Evolutionary conservation across 139 green algal genomes (phyloP).

Genomic region (Coccomyxa sp.): DNA sequence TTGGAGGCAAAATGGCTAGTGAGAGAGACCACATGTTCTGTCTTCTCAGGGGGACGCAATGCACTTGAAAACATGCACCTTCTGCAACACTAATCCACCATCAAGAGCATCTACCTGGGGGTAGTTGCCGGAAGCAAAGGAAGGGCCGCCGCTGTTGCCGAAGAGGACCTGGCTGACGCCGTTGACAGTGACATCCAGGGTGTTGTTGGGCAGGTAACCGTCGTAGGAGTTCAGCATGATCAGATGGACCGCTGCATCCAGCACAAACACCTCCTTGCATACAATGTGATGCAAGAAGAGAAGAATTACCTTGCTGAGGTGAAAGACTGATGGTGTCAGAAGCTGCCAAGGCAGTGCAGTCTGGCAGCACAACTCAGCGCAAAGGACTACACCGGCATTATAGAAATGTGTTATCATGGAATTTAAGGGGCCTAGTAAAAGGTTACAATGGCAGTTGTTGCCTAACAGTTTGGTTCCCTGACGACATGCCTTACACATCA

Average conservation of each 20-base stretch:
- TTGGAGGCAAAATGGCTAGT: too few relatives aligned
- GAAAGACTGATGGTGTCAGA: not conserved
- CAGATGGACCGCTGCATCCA: not conserved
- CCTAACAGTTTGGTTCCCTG: too few relatives aligned
- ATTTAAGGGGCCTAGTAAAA: too few relatives aligned
- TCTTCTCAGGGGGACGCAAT: too few relatives aligned
- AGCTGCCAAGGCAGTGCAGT: not conserved
- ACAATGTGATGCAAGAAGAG: not conserved
- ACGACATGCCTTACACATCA: too few relatives aligned
- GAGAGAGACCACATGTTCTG: too few relatives aligned
- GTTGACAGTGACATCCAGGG: not conserved
- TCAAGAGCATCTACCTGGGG: too few relatives aligned
- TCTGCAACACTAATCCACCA: too few relatives aligned
- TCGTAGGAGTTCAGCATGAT: conserved; percentile 4
- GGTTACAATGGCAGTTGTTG: too few relatives aligned
- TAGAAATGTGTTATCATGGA: too few relatives aligned
- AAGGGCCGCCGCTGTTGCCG: not conserved
- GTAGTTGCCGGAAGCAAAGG: not conserved
- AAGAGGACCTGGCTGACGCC: not conserved
- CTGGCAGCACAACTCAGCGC: not conserved
- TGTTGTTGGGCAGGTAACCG: not conserved
- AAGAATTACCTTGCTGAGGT: not conserved
- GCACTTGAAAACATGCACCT: too few relatives aligned
- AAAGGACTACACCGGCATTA: too few relatives aligned
- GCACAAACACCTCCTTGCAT: not conserved